phyloP scores from a whole-genome alignment of 2,329 filamentous ascomycete genomes.

The Aspergillus ochraceus region DNA sequence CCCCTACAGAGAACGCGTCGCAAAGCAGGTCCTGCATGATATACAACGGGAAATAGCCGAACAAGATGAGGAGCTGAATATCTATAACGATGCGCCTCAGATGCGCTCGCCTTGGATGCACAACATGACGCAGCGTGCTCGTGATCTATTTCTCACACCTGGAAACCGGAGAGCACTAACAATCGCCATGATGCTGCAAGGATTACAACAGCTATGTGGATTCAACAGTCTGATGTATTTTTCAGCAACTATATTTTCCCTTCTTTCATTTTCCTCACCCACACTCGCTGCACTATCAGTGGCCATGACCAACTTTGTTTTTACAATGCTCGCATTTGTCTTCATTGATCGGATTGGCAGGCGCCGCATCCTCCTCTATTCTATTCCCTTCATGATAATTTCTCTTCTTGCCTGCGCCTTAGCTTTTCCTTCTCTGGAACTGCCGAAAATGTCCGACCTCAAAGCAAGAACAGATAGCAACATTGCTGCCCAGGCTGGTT shows the following conservation, averaged over 20 bases:
- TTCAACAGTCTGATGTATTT: conserved; percentile 96
- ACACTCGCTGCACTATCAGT: conserved; percentile 79
- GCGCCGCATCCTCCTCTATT: conserved; percentile 75
- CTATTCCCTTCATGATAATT: conserved; percentile 78
- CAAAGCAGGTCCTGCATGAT: conserved; percentile 62
- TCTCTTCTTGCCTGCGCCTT: conserved; percentile 70
- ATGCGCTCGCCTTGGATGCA: conserved; percentile 25
- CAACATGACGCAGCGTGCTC: conserved; percentile 26
- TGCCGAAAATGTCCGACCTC: conserved; percentile 34
- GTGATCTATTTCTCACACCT: conserved; percentile 42
- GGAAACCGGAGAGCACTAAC: conserved; percentile 66
- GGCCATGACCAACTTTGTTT: conserved; percentile 78
- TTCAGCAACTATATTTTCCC: conserved; percentile 75
- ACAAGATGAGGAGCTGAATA: conserved; percentile 54
- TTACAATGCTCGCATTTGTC: conserved; percentile 72
- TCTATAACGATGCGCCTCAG: conserved; percentile 19
- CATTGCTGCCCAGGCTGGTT: conserved; percentile 22
- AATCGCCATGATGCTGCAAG: conserved; percentile 85
- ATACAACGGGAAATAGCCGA: conserved; percentile 76
- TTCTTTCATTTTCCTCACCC: conserved; percentile 75
- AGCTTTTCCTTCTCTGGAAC: conserved; percentile 67
- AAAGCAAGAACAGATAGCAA: conserved; percentile 14
- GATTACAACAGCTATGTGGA: conserved; percentile 82
- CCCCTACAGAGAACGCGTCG: conserved; percentile 47
- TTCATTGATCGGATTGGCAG: conserved; percentile 79